Conservation (phyloP, 1,284 basidiomycete species). For the Phellinidium pouzarii region DNA sequence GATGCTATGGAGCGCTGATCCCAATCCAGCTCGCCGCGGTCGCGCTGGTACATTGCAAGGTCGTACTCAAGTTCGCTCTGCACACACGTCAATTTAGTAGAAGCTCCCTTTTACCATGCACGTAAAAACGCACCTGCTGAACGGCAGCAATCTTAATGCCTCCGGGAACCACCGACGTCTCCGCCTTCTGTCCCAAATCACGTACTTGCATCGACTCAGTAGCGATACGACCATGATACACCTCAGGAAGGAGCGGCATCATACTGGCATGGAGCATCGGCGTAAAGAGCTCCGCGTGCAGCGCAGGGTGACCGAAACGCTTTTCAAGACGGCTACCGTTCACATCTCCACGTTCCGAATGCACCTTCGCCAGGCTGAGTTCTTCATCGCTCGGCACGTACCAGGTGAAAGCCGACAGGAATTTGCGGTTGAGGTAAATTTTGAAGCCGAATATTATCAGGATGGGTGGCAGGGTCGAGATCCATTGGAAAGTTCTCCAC, state of each 20-base stretch:
- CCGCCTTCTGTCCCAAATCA: constrained; percentile 69
- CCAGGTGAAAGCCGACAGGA: constrained; percentile 70
- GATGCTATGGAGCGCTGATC: constrained; percentile 66
- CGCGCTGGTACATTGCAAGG: constrained; percentile 62
- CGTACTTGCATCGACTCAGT: constrained; percentile 56
- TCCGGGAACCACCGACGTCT: constrained; percentile 62
- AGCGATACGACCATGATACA: constrained; percentile 68
- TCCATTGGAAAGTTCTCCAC: constrained; percentile 68
- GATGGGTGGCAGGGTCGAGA: constrained; percentile 70
- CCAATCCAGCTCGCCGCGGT: constrained; percentile 77
- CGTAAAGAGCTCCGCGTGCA: constrained; percentile 76
- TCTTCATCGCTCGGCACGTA: constrained; percentile 71
- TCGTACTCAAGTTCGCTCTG: constrained; percentile 73
- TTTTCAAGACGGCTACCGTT: constrained; percentile 67
- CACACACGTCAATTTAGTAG: constrained; percentile 3
- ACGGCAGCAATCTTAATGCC: constrained; percentile 75
- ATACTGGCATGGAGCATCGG: constrained; percentile 85
- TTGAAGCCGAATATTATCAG: constrained; percentile 77
- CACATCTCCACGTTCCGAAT: constrained; percentile 65
- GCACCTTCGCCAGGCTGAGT: constrained; percentile 59
- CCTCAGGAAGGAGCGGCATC: constrained; percentile 67
- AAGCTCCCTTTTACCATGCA: not conserved
- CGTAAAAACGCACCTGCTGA: constrained; percentile 44
- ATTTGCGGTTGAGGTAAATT: constrained; percentile 64
- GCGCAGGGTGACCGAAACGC: constrained; percentile 81